Evolutionary conservation across 1,284 basidiomycete species (phyloP).

Genomic region (Microbotryum lychnidis-dioicae): DNA sequence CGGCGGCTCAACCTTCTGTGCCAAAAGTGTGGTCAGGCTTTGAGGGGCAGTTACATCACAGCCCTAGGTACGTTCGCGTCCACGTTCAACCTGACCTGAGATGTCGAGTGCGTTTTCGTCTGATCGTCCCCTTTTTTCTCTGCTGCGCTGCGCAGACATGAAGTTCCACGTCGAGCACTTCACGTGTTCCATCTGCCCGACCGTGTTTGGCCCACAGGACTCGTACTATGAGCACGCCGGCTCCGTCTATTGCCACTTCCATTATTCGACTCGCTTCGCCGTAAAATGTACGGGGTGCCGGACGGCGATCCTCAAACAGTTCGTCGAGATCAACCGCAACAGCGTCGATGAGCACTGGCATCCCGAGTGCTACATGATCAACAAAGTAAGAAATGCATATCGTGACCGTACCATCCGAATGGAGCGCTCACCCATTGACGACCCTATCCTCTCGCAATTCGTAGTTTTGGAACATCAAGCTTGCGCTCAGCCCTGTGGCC

Average conservation of each 20-base stretch:
- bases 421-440: conserved; percentile 5
- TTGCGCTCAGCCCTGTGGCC: conserved; percentile 49
- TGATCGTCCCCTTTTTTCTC: not conserved
- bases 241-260: conserved; percentile 93
- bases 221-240: conserved; percentile 98
- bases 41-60: conserved; percentile 97
- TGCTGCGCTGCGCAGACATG: conserved; percentile 55
- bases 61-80: conserved; percentile 75
- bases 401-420: not conserved
- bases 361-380: conserved; percentile 99
- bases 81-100: not conserved
- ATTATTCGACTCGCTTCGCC: conserved; percentile 96
- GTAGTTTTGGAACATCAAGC: conserved; percentile 98
- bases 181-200: conserved; percentile 92
- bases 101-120: not conserved
- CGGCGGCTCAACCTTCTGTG: conserved; percentile 91
- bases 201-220: conserved; percentile 93
- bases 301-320: conserved; percentile 98
- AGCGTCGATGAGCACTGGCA: conserved; percentile 99
- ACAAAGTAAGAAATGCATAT: conserved; percentile 59
- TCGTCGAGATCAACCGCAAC: conserved; percentile 98
- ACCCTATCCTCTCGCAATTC: not conserved
- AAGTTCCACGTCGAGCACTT: conserved; percentile 99
- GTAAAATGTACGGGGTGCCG: conserved; percentile 97
- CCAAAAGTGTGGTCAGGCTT: conserved; percentile 84